Conservation (phyloP, 1,284 basidiomycete species). For the Ustilago loliicola region DNA sequence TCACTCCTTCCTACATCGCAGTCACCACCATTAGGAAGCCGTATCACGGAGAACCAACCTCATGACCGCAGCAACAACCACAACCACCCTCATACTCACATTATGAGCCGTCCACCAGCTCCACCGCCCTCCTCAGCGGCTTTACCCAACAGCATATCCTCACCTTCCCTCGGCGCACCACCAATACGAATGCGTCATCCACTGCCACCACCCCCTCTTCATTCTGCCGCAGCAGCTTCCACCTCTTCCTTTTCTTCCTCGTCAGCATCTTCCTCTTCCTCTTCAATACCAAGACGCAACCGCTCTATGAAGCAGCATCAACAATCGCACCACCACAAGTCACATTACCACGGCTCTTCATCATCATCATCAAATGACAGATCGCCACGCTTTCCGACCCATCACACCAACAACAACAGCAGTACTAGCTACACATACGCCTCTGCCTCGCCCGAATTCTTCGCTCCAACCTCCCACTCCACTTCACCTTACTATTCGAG, state of each 20-base stretch:
- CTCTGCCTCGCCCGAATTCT: conserved; percentile 15
- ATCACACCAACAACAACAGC: not conserved
- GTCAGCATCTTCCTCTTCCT: conserved; percentile 12
- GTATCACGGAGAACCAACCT: not conserved
- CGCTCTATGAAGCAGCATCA: conserved; percentile 2
- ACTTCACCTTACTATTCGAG: conserved; percentile 30
- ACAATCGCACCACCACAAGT: not conserved
- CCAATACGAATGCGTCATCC: conserved; percentile 36
- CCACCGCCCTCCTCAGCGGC: not conserved
- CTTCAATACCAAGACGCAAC: conserved; percentile 4
- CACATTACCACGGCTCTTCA: not conserved
- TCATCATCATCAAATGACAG: not conserved
- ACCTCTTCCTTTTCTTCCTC: conserved; percentile 11
- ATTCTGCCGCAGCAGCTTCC: not conserved
- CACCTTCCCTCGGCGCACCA: conserved; percentile 17
- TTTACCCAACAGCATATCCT: not conserved
- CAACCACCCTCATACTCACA: not conserved
- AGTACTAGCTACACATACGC: not conserved
- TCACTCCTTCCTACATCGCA: not conserved
- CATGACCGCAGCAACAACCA: not conserved
- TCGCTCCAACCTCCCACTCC: conserved; percentile 5
- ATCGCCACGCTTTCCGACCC: not conserved
- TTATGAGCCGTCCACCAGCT: conserved; percentile 4
- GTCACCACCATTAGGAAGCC: not conserved
- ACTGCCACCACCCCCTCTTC: conserved; percentile 1